These are phyloP conservation scores for Solanum hybrid DNA, from an alignment of 305 asterid genomes.

Conservation along the genomic window DNA sequence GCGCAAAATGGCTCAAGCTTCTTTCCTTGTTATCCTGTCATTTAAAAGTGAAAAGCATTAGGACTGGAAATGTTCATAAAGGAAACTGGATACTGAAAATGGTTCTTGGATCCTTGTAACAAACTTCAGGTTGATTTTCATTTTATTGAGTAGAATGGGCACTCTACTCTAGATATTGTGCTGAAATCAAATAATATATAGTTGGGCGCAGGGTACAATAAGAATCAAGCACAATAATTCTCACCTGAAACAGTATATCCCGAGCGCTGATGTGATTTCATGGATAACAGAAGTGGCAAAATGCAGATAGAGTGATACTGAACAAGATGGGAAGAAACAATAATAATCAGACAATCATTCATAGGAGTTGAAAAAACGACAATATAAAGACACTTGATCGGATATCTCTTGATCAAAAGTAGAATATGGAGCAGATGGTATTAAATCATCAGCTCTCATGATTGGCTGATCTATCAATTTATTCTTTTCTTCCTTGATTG, in stretches of 20 bases:
- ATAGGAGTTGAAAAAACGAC: neutral
- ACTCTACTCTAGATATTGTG: neutral
- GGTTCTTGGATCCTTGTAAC: neutral
- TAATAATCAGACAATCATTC: neutral
- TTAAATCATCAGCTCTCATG: neutral
- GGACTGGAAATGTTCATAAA: neutral
- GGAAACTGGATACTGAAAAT: neutral
- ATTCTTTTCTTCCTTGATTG: neutral
- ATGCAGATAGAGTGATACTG: constrained; percentile 70
- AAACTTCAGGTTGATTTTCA: neutral
- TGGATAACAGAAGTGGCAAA: constrained; percentile 74
- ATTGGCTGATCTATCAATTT: neutral
- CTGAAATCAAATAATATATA: neutral
- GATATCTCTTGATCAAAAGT: neutral
- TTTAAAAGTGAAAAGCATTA: constrained; percentile 1
- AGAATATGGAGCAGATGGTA: neutral
- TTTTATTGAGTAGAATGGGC: neutral
- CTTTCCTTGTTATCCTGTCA: constrained; percentile 84
- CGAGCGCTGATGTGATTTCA: constrained; percentile 87
- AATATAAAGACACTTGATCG: neutral
- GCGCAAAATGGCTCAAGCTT: constrained; percentile 44
- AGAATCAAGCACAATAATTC: neutral
- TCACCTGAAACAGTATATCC: constrained; percentile 89
- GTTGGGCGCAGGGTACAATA: neutral
- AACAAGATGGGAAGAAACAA: constrained; percentile 4